Percentiles rank a stretch among this genome's conserved stretches.
Evolutionary conservation across 345 rosid genomes (phyloP).

Genomic region (Eucalyptus erythrocorys): DNA sequence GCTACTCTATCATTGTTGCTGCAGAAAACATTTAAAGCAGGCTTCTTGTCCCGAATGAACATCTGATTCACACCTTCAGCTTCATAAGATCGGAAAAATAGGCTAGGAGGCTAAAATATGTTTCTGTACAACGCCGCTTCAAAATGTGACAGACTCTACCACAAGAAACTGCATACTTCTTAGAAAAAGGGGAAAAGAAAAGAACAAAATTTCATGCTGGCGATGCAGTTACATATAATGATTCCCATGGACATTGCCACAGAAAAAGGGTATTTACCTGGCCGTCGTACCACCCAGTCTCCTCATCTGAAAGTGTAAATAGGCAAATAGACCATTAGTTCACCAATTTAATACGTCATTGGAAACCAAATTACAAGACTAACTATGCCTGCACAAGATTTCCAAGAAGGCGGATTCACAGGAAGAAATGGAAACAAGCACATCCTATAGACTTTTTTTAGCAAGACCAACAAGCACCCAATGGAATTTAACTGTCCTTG

Average conservation of each 20-base stretch:
- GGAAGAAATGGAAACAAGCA: background rate
- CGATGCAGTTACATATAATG: background rate
- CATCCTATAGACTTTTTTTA: background rate
- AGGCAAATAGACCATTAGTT: background rate
- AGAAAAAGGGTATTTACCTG: constrained; percentile 33
- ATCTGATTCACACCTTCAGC: background rate
- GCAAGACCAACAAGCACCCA: background rate
- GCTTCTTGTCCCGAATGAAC: background rate
- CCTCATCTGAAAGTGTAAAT: constrained; percentile 50
- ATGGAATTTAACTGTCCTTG: background rate
- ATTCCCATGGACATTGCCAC: background rate
- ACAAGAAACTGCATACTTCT: background rate
- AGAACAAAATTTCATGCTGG: background rate
- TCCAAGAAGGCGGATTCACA: background rate
- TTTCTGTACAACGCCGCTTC: background rate
- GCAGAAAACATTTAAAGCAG: background rate
- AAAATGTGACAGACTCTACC: background rate
- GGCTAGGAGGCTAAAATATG: background rate
- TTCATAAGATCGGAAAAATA: background rate
- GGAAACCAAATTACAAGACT: background rate
- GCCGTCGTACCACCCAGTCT: constrained; percentile 98
- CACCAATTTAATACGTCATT: background rate
- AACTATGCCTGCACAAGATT: background rate
- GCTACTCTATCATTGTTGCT: background rate
- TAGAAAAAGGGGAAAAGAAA: background rate